Percentiles rank a stretch among this genome's conserved stretches.
These are phyloP conservation scores for Pezicula radicicola DNA, from an alignment of 2,329 filamentous ascomycete genomes.

Conservation along the genomic window DNA sequence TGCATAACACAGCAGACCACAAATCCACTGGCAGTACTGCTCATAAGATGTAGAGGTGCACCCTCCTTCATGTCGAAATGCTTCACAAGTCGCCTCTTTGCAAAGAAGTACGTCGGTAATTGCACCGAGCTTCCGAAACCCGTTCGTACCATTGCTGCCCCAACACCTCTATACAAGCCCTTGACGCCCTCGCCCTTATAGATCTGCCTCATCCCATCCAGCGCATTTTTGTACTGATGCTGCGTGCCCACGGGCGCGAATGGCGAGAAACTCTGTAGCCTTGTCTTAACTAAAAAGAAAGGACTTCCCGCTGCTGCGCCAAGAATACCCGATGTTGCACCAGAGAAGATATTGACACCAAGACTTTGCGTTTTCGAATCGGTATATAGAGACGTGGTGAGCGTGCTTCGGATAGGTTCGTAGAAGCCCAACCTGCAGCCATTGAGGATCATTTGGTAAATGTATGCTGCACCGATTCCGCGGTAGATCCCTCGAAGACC, in stretches of 20 bases:
- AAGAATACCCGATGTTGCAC: constrained; percentile 83
- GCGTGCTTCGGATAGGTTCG: constrained; percentile 77
- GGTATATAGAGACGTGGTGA: constrained; percentile 68
- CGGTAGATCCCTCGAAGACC: constrained; percentile 82
- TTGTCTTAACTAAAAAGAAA: constrained; percentile 97
- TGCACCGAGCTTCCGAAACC: constrained; percentile 96
- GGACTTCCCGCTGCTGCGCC: constrained; percentile 91
- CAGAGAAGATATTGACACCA: constrained; percentile 89
- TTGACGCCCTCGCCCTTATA: constrained; percentile 71
- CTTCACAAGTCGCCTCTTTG: constrained; percentile 78
- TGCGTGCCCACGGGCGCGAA: constrained; percentile 96
- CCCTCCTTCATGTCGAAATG: constrained; percentile 91
- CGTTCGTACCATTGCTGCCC: constrained; percentile 91
- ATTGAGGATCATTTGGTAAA: constrained; percentile 95
- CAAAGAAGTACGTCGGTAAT: constrained; percentile 96
- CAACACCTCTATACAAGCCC: constrained; percentile 87
- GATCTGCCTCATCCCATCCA: constrained; percentile 80
- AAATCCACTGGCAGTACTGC: constrained; percentile 87
- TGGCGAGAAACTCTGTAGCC: constrained; percentile 89
- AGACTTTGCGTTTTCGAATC: constrained; percentile 78
- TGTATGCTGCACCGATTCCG: constrained; percentile 86
- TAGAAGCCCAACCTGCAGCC: constrained; percentile 97
- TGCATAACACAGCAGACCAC: constrained; percentile 99
- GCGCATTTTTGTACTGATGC: constrained; percentile 82
- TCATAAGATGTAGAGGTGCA: constrained; percentile 81